A percentile compares a stretch with the other conserved stretches of the same genome.
Conservation (phyloP, 352 stramenopile species). For the Phytopythium litorale region DNA sequence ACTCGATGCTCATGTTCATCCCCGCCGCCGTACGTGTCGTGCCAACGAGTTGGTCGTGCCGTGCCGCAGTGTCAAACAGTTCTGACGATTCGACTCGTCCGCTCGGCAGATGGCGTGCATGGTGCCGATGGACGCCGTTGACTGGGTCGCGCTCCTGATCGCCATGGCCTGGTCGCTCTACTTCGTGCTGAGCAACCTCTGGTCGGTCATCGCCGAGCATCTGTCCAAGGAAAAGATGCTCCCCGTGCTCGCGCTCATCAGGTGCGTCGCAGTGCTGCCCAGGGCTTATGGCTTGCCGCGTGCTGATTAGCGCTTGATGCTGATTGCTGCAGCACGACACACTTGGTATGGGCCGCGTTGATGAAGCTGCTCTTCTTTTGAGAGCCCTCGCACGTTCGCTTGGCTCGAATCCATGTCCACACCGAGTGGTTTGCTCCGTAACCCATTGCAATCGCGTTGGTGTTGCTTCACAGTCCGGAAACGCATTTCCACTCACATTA, state of each 20-base stretch:
- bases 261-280: constrained; percentile 21
- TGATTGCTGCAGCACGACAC: constrained; percentile 40
- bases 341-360: constrained; percentile 79
- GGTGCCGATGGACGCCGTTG: constrained; percentile 59
- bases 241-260: constrained; percentile 75
- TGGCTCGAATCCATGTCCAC: constrained; percentile 3
- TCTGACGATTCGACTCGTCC: neutral
- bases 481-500: neutral
- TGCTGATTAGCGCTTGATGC: constrained; percentile 1
- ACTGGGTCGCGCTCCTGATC: constrained; percentile 80
- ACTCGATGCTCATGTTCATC: constrained; percentile 83
- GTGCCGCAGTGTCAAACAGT: neutral
- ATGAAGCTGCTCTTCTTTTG: constrained; percentile 90
- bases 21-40: constrained; percentile 66
- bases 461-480: neutral
- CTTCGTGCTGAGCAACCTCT: constrained; percentile 81
- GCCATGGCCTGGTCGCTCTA: constrained; percentile 84
- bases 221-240: constrained; percentile 87
- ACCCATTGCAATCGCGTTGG: neutral
- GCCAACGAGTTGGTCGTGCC: too few relatives aligned
- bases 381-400: neutral
- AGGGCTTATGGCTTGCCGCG: neutral
- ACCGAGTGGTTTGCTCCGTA: neutral
- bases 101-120: constrained; percentile 68
- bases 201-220: constrained; percentile 69